A percentile compares a stretch with the other conserved stretches of the same genome.
These are phyloP conservation scores for Boletus rex-veris DNA, from an alignment of 768 basidiomycete species.

Conservation along the genomic window DNA sequence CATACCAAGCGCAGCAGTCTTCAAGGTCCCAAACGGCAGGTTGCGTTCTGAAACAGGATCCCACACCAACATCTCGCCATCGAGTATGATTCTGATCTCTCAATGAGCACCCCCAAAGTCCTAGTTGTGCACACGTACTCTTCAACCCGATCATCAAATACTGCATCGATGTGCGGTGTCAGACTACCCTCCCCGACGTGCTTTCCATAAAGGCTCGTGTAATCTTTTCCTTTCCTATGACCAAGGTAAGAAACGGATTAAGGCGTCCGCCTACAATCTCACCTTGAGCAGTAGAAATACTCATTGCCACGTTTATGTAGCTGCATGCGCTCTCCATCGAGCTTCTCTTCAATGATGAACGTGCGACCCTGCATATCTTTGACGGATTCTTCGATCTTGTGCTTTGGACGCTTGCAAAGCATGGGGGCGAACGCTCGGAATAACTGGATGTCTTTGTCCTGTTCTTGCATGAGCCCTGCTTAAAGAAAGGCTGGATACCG, in stretches of 20 bases:
- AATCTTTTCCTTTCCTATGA: slow-evolving; percentile 82
- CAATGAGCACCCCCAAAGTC: slow-evolving; percentile 5
- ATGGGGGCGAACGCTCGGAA: slow-evolving; percentile 91
- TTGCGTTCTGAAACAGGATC: slow-evolving; percentile 87
- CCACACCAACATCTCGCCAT: slow-evolving; percentile 99
- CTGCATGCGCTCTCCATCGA: slow-evolving; percentile 97
- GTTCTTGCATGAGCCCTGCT: slow-evolving; percentile 5
- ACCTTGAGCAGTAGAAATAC: slow-evolving; percentile 93
- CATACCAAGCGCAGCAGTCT: slow-evolving; percentile 85
- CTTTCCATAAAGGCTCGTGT: slow-evolving; percentile 88
- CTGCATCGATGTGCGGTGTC: slow-evolving; percentile 78
- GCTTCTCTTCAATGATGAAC: slow-evolving; percentile 95
- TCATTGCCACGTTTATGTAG: slow-evolving; percentile 89
- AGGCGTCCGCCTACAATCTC: slow-evolving; percentile 1
- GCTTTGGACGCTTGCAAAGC: slow-evolving; percentile 86
- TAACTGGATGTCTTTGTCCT: slow-evolving; percentile 83
- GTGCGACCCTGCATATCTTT: slow-evolving; percentile 74
- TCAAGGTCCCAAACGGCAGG: slow-evolving; percentile 89
- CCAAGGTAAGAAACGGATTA: background rate
- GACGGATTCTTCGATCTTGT: slow-evolving; percentile 77
- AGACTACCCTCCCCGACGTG: slow-evolving; percentile 79
- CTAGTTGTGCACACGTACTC: slow-evolving; percentile 53
- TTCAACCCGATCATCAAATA: slow-evolving; percentile 71
- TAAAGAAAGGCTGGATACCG: too few relatives aligned
- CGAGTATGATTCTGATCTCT: slow-evolving; percentile 73